Evolutionary conservation across 345 rosid genomes (phyloP).

Genomic region (Sonneratia alba): DNA sequence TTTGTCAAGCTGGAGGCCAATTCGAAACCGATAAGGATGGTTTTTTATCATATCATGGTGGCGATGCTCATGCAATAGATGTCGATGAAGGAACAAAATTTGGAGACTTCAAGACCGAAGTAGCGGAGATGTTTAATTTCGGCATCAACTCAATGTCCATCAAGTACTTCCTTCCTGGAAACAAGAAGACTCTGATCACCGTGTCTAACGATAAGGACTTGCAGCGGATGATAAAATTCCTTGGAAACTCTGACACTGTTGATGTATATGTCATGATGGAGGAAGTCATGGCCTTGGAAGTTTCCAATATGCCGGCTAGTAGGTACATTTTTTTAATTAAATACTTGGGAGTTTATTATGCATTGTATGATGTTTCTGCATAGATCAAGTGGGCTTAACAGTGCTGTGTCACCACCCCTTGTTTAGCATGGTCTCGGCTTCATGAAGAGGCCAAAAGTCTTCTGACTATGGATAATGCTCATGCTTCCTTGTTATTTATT

Average conservation of each 20-base stretch:
- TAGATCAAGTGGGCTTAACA: neutral
- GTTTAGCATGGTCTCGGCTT: neutral
- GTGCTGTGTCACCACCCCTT: neutral
- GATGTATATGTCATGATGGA: slow-evolving; percentile 61
- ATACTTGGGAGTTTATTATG: neutral
- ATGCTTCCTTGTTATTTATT: neutral
- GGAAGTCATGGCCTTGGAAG: slow-evolving; percentile 42
- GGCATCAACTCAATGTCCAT: slow-evolving; percentile 34
- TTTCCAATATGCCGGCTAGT: slow-evolving; percentile 78
- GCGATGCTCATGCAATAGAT: slow-evolving; percentile 64
- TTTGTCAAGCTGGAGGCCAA: slow-evolving; percentile 63
- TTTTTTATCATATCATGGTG: slow-evolving; percentile 40
- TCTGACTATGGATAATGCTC: neutral
- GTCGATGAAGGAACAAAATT: slow-evolving; percentile 41
- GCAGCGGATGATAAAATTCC: slow-evolving; percentile 56
- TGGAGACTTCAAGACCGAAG: slow-evolving; percentile 50
- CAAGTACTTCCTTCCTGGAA: slow-evolving; percentile 82
- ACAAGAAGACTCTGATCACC: slow-evolving; percentile 72
- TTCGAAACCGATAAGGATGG: slow-evolving; percentile 43
- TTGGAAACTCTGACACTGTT: slow-evolving; percentile 35
- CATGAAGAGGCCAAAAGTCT: neutral
- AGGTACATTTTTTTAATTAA: slow-evolving; percentile 34
- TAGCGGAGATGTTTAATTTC: slow-evolving; percentile 55
- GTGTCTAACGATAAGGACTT: slow-evolving; percentile 63
- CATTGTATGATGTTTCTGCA: neutral